These are phyloP conservation scores for Chytridium lagenaria DNA, from an alignment of 371 early-diverging fungal genomes.

Conservation along the genomic window DNA sequence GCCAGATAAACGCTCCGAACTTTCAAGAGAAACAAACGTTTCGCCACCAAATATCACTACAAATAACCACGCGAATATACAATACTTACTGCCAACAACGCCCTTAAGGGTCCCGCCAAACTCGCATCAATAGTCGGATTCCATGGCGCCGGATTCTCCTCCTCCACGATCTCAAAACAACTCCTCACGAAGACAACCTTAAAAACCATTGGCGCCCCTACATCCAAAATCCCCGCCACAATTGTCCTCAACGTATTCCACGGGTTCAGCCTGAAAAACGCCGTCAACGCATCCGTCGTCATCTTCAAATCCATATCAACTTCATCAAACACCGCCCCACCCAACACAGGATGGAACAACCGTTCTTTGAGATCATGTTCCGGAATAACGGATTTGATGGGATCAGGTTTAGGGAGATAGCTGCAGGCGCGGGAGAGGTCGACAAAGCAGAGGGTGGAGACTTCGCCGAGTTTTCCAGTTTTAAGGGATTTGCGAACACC, in stretches of 20 bases:
- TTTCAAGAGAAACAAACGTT: too few relatives aligned
- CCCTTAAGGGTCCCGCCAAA: constrained; percentile 71
- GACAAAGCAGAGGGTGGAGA: constrained; percentile 77
- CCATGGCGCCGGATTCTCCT: constrained; percentile 69
- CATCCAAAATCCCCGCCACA: constrained; percentile 72
- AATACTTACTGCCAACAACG: constrained; percentile 59
- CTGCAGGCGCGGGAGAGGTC: constrained; percentile 82
- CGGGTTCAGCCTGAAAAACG: constrained; percentile 78
- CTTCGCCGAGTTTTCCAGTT: constrained; percentile 58
- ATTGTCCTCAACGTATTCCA: constrained; percentile 68
- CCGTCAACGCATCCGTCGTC: constrained; percentile 77
- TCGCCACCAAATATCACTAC: neutral
- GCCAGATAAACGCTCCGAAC: too few relatives aligned
- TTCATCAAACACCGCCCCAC: constrained; percentile 47
- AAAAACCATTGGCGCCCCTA: constrained; percentile 71
- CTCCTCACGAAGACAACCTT: constrained; percentile 78
- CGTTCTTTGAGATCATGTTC: constrained; percentile 73
- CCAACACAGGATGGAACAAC: constrained; percentile 22
- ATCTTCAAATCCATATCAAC: constrained; percentile 65
- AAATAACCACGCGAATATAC: neutral
- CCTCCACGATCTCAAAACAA: constrained; percentile 73
- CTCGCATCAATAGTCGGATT: constrained; percentile 74
- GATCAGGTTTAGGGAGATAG: constrained; percentile 70
- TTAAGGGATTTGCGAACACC: constrained; percentile 68
- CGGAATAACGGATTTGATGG: constrained; percentile 70